Conservation (phyloP, 1,139 yeast species). For the Diutina rugosa region DNA sequence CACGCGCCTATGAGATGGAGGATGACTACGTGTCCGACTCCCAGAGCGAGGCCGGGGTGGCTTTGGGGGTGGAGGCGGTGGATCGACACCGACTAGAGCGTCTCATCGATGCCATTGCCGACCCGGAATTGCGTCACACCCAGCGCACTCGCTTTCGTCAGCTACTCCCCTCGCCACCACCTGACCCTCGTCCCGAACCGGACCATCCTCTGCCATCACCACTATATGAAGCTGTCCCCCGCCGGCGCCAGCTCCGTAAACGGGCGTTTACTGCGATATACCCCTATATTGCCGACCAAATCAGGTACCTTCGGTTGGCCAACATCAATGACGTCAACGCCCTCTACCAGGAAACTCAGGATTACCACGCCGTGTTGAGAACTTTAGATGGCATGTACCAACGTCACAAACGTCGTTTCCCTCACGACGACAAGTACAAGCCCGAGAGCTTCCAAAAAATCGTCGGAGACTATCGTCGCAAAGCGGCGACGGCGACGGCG, state of each 20-base stretch:
- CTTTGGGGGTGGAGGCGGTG: constrained; percentile 5
- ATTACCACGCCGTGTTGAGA: constrained; percentile 21
- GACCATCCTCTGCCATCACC: background rate
- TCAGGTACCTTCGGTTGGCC: constrained; percentile 30
- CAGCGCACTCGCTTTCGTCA: background rate
- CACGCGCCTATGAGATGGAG: background rate
- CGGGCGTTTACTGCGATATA: constrained; percentile 34
- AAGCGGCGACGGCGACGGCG: background rate
- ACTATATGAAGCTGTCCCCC: background rate
- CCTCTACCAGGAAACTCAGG: constrained; percentile 21
- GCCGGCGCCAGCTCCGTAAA: constrained; percentile 22
- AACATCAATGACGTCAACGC: constrained; percentile 24
- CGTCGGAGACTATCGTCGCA: constrained; percentile 11
- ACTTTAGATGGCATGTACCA: constrained; percentile 24
- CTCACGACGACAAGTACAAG: constrained; percentile 27
- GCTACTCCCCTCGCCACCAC: background rate
- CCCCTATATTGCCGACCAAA: constrained; percentile 36
- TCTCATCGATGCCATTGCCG: background rate
- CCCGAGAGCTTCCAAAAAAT: constrained; percentile 26
- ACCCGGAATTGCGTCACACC: background rate
- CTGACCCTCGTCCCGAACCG: background rate
- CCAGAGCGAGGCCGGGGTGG: constrained; percentile 7
- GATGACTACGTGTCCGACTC: constrained; percentile 7
- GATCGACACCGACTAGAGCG: constrained; percentile 3
- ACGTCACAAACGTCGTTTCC: constrained; percentile 18